Evolutionary conservation across 257 asterid genomes (phyloP), one percentile per base, ranked within the genome.

Genomic region (Solanum chmielewskii): DNA sequence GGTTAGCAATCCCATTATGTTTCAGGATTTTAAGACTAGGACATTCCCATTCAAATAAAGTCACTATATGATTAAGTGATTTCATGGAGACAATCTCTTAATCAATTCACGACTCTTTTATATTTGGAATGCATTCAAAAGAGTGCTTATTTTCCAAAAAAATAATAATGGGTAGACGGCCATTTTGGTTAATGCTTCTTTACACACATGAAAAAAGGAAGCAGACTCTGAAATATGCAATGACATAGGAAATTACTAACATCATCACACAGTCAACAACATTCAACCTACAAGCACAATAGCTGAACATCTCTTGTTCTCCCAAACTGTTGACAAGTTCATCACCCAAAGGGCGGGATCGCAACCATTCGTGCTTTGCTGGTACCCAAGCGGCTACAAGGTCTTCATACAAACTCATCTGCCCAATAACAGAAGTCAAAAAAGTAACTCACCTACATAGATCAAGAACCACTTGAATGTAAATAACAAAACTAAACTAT

Each of bases 381-480:
- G 98, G 98, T 87, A 96, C 99, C 99, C 99, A 96, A 76, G 99
- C 98, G 71, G 99, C 99, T 86, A 97, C 97, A 88, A 96, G 93
- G 91, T 97, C 98, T 92, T 96, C 99, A 91, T 97, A 96, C 91
- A 97, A 95, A 91, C 99, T 95, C 96, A 97, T 93, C 99, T 97
- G 93, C 93, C 90, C 88, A 90, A 87, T 37, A 71, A 35, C 59
- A 71, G 83, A 77, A 56, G 41, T 39, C 29, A 59, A 44, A 44
- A 81, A 78, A 42, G 12, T 14, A 18, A 41, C 44, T 39, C 45
- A 56, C 64, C 77, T 13, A 47, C 47, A 68, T 27, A 81, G 68
- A 64, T 49, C 83, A 70, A 68, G 70, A 13, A 14, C 49, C 18
- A 31, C 49, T 44, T 45, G 66, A 85, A 66, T 85, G 15, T 14